Conservation (phyloP, 768 basidiomycete genomes). For the Leucosporidium yakuticum region DNA sequence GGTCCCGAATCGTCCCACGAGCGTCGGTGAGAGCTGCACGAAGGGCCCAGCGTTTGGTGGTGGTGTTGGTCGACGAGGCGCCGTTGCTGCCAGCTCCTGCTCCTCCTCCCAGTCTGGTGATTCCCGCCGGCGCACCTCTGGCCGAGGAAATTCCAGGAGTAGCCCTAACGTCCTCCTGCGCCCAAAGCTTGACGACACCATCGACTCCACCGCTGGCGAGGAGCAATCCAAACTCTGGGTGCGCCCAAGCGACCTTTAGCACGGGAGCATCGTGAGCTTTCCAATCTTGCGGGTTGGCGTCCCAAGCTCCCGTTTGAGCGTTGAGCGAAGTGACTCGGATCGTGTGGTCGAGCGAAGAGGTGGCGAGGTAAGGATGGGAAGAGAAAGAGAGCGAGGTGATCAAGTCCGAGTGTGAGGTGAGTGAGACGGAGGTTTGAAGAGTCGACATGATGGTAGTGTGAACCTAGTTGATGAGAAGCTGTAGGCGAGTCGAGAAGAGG, state of each 20-base stretch:
- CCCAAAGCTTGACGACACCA: constrained; percentile 88
- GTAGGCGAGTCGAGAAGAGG: too few relatives aligned
- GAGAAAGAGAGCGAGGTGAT: constrained; percentile 35
- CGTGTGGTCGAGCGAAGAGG: constrained; percentile 34
- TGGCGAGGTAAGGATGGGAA: constrained; percentile 29
- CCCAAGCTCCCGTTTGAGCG: constrained; percentile 7
- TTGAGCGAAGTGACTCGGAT: constrained; percentile 24
- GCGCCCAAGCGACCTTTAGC: constrained; percentile 78
- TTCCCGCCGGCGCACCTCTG: constrained; percentile 30
- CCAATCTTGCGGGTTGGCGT: constrained; percentile 6
- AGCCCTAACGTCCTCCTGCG: constrained; percentile 47
- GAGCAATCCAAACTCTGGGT: constrained; percentile 83
- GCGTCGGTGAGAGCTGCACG: constrained; percentile 72
- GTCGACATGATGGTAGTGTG: too few relatives aligned
- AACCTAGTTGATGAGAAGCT: too few relatives aligned
- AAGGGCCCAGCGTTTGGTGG: constrained; percentile 57
- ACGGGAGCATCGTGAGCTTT: constrained; percentile 94
- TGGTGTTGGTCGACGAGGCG: constrained; percentile 15
- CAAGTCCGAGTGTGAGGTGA: constrained; percentile 20
- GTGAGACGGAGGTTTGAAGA: not conserved
- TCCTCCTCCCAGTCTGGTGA: constrained; percentile 32
- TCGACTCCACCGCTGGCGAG: constrained; percentile 85
- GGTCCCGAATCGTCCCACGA: constrained; percentile 72
- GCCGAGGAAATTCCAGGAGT: constrained; percentile 26
- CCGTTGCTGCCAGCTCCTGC: constrained; percentile 28